Conservation (phyloP, 164 flowering plant genomes). For the Vitis riparia region DNA sequence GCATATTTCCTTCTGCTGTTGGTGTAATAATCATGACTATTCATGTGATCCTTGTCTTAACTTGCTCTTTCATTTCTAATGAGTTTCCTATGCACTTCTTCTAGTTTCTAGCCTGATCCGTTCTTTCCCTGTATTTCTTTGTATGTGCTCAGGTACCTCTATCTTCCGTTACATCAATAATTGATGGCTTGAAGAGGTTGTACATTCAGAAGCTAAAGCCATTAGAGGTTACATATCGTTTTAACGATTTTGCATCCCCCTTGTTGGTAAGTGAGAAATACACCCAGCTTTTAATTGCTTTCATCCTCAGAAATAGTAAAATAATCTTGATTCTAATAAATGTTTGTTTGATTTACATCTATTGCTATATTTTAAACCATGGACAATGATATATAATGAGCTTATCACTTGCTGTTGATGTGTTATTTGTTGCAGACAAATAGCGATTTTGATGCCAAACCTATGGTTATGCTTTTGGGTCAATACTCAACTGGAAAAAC, state of each 20-base stretch:
- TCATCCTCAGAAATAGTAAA: background rate
- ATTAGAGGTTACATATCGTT: conserved; percentile 76
- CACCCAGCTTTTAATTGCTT: background rate
- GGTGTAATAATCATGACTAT: too few species aligned
- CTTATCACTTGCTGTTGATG: background rate
- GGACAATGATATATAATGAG: background rate
- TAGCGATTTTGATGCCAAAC: conserved; percentile 97
- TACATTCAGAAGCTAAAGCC: conserved; percentile 92
- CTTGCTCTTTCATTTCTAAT: background rate
- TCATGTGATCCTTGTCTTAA: background rate
- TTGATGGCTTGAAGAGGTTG: conserved; percentile 89
- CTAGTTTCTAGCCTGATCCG: background rate
- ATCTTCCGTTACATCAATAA: conserved; percentile 79
- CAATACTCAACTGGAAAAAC: conserved; percentile 99
- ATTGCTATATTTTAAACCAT: background rate
- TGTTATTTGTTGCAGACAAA: conserved; percentile 51
- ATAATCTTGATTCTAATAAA: background rate
- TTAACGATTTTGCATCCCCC: conserved; percentile 94
- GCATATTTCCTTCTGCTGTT: too few species aligned
- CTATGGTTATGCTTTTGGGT: conserved; percentile 99
- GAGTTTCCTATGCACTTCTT: background rate
- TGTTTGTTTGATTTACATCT: background rate
- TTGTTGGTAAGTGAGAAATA: conserved; percentile 55
- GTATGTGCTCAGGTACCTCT: conserved; percentile 41
- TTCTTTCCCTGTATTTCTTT: background rate